Evolutionary conservation across 2,329 filamentous ascomycete genomes (phyloP).

Genomic region (Epichloe sylvatica): DNA sequence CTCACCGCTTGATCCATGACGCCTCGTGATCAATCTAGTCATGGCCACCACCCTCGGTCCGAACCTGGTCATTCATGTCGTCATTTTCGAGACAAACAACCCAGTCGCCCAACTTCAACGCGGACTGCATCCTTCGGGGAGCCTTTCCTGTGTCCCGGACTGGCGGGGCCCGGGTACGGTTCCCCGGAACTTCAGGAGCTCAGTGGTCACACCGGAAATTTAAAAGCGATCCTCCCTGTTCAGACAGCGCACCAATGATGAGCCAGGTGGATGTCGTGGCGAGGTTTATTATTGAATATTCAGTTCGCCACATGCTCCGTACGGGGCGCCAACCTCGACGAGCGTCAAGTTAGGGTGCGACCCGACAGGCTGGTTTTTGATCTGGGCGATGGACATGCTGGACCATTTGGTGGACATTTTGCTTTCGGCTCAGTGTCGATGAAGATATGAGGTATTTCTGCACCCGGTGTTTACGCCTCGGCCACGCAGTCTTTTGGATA

Average conservation of each 20-base stretch:
- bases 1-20: slow-evolving; percentile 3
- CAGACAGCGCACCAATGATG: not conserved
- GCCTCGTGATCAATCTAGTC: slow-evolving; percentile 1
- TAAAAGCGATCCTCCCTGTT: not conserved
- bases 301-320: not conserved
- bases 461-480: not conserved
- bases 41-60: not conserved
- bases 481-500: not conserved
- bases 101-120: not conserved
- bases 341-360: slow-evolving; percentile 2
- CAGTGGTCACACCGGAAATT: not conserved
- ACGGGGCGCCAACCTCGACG: not conserved
- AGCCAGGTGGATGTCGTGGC: not conserved
- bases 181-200: slow-evolving; percentile 7
- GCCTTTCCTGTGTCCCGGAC: slow-evolving; percentile 5
- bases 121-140: slow-evolving; percentile 1
- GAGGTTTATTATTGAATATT: not conserved
- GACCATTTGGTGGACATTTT: not conserved
- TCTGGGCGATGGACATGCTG: slow-evolving; percentile 5
- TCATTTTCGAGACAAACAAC: not conserved
- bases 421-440: too few relatives aligned
- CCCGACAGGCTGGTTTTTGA: slow-evolving; percentile 10
- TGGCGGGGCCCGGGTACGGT: slow-evolving; percentile 8
- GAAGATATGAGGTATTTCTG: not conserved
- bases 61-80: not conserved